Base-by-base conservation (phyloP, 495 filamentous ascomycete genomes). In the Aspergillus wentii region DNA sequence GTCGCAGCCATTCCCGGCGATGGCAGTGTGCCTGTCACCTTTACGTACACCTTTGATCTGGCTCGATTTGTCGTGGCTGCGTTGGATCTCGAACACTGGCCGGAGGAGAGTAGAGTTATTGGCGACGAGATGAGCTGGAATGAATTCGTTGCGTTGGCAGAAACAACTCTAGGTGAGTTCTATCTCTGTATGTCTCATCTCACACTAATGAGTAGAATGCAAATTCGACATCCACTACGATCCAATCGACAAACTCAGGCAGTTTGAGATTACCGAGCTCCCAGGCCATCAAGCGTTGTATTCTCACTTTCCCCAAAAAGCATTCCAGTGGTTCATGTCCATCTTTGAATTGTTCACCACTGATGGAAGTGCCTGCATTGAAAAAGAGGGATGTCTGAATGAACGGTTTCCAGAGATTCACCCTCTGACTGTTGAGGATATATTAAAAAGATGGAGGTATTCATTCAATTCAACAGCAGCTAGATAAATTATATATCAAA, bases 1-100 rank as follows among this genome's bases (percentile, higher is more conserved):
- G 40, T 39, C 5, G 68, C 69, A n/a, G 64, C 49, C 4, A 68
- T 73, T 35, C 69, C 67, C 0, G 69, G 69, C 0, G 33, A 35
- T 14, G 71, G 69, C 0, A 43, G 68, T 22, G 43, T 38, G 0
- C 52, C 47, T 1, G 53, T 68, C 4, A 38, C 52, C 5, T 69
- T 71, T 29, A 72, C 69, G 4, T 57, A 72, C 32, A 68, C 64
- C 5, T 51, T 40, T 9, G 69, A 75, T 38, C 36, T 73, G 8
- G 70, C 53, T 16, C 57, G 55, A 33, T 72, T 68, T 38, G 54
- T 69, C 8, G 61, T 50, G 15, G 64, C 62, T 2, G 37, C 36
- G 13, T 21, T 75, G 22, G 57, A 59, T 16, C 33, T 64, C 6
- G 43, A 49, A 8, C 55, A 48, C 19, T 70, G 69, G 69, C 45